Evolutionary conservation across 2,329 filamentous ascomycete species (phyloP).

Genomic region (Fusarium oxysporum): DNA sequence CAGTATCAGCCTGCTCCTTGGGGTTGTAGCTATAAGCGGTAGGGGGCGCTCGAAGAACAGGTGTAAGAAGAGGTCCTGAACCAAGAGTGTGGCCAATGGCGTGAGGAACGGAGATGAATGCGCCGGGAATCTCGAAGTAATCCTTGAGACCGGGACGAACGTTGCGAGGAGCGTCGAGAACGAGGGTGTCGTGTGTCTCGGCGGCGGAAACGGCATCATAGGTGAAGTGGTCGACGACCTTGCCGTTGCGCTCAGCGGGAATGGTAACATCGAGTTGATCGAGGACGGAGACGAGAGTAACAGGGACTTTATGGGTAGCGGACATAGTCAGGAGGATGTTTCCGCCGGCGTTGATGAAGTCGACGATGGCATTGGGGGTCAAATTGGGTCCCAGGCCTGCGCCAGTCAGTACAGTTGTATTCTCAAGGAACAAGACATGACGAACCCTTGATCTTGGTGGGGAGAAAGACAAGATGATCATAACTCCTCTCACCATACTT

Average conservation of each 20-base stretch:
- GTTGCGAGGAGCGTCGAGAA: constrained; percentile 76
- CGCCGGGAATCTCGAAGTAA: constrained; percentile 72
- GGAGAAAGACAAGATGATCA: constrained; percentile 91
- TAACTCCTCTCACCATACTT: constrained; percentile 87
- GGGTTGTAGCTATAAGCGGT: constrained; percentile 96
- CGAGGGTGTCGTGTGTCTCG: constrained; percentile 89
- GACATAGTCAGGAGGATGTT: constrained; percentile 92
- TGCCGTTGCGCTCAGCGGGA: constrained; percentile 84
- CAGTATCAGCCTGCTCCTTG: constrained; percentile 79
- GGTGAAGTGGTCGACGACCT: constrained; percentile 96
- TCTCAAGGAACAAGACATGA: constrained; percentile 8
- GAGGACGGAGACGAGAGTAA: constrained; percentile 80
- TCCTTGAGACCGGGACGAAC: constrained; percentile 77
- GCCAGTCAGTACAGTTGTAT: constrained; percentile 20
- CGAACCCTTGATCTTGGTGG: constrained; percentile 88
- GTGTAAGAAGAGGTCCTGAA: constrained; percentile 79
- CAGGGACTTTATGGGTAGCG: constrained; percentile 75
- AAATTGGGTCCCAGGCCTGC: constrained; percentile 87
- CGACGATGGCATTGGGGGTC: constrained; percentile 85
- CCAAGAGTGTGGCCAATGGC: constrained; percentile 86
- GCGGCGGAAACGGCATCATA: constrained; percentile 81
- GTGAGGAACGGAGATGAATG: constrained; percentile 82
- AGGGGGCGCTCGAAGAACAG: constrained; percentile 82
- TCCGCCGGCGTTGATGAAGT: constrained; percentile 91
- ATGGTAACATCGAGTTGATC: constrained; percentile 89